Percentiles rank a stretch among this genome's conserved stretches.
These are phyloP conservation scores for Boletus edulis DNA, from an alignment of 768 basidiomycete species.

Conservation along the genomic window DNA sequence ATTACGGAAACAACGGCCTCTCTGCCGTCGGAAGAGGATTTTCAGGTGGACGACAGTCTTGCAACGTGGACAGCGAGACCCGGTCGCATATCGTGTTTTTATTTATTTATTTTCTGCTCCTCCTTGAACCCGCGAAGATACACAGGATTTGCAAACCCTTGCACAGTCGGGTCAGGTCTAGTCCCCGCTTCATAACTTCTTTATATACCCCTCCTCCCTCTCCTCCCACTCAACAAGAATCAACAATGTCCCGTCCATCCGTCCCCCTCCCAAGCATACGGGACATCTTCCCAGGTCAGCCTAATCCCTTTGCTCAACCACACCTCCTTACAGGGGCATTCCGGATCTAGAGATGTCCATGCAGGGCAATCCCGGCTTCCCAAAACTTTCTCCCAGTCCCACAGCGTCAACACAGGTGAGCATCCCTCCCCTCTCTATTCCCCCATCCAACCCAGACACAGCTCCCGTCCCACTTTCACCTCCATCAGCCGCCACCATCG, in stretches of 20 bases:
- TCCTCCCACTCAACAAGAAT: not conserved
- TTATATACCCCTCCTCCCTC: constrained; percentile 8
- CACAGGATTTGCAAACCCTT: constrained; percentile 22
- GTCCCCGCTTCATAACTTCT: constrained; percentile 16
- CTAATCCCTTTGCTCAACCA: not conserved
- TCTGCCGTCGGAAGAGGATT: constrained; percentile 4
- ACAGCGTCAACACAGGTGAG: constrained; percentile 6
- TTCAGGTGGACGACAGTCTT: not conserved
- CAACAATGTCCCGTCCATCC: constrained; percentile 23
- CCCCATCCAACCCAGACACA: not conserved
- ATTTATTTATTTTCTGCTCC: not conserved
- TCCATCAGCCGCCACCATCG: constrained; percentile 16
- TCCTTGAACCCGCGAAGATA: constrained; percentile 15
- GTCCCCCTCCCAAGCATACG: constrained; percentile 48
- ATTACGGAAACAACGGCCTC: constrained; percentile 13
- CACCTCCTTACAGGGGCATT: constrained; percentile 6
- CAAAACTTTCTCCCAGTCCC: not conserved
- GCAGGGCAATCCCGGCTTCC: constrained; percentile 1
- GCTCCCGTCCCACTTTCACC: constrained; percentile 3
- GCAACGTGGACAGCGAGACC: not conserved
- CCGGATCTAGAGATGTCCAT: constrained; percentile 23
- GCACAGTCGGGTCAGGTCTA: constrained; percentile 4
- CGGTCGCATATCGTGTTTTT: no score
- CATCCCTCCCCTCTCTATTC: constrained; percentile 2
- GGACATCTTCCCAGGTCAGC: constrained; percentile 54